Conservation (phyloP, 228 moss, liverwort and hornwort species). For the Sphagnum fallax region DNA sequence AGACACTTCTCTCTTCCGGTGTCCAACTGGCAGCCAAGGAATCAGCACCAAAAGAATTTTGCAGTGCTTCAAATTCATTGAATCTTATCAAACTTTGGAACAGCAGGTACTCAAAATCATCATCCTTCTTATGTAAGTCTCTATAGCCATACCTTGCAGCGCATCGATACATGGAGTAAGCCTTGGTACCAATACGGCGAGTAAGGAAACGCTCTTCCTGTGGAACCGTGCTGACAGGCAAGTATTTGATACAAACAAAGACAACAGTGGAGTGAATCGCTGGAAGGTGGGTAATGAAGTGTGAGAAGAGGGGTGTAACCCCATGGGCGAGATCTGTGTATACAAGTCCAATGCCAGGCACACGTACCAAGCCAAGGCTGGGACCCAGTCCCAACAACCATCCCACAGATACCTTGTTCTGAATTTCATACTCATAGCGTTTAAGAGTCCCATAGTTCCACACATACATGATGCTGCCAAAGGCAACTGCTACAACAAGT, state of each 20-base stretch:
- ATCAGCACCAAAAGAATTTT: not conserved
- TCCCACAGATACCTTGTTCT: slow-evolving; percentile 54
- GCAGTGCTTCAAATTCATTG: not conserved
- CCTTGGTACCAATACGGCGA: not conserved
- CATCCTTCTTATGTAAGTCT: not conserved
- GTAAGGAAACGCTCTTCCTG: not conserved
- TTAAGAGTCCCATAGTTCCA: slow-evolving; percentile 51
- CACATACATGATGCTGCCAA: slow-evolving; percentile 13
- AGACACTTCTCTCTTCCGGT: not conserved
- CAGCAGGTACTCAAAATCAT: not conserved
- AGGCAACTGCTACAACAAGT: too few species aligned
- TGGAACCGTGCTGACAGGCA: not conserved
- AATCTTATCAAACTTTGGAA: not conserved
- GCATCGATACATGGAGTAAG: not conserved
- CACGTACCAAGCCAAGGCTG: slow-evolving; percentile 49
- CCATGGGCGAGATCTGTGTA: slow-evolving; percentile 58
- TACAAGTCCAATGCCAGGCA: slow-evolving; percentile 48
- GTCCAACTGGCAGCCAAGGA: not conserved
- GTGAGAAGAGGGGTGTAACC: slow-evolving; percentile 50
- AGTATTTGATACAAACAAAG: slow-evolving; percentile 47
- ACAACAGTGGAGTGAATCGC: slow-evolving; percentile 53
- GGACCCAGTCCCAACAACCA: slow-evolving; percentile 53
- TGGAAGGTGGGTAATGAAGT: slow-evolving; percentile 54
- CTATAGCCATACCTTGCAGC: not conserved
- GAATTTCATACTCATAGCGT: slow-evolving; percentile 47